Evolutionary conservation across 2,329 filamentous ascomycete species (phyloP).

Genomic region (Verticillium zaregamsianum): DNA sequence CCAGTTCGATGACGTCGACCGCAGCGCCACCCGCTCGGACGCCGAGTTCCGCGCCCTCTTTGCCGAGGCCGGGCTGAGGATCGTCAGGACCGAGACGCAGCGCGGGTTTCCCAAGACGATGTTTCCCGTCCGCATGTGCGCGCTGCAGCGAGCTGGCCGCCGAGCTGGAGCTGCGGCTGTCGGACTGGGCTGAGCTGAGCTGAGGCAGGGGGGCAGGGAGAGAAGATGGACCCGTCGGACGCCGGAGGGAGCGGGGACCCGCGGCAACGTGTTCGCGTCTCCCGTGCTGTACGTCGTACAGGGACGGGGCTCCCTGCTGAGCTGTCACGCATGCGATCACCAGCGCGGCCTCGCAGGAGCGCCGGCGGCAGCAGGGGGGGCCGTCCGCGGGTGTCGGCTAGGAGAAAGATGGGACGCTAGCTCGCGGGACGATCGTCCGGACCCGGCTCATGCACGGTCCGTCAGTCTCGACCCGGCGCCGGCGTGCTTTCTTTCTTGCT

Average conservation of each 20-base stretch:
- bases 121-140: slow-evolving; percentile 75
- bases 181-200: background rate
- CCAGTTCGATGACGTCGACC: slow-evolving; percentile 37
- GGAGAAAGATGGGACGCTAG: background rate
- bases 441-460: background rate
- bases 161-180: background rate
- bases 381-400: background rate
- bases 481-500: background rate
- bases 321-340: background rate
- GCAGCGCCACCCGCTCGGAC: slow-evolving; percentile 37
- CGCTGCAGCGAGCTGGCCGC: slow-evolving; percentile 37
- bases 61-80: slow-evolving; percentile 58
- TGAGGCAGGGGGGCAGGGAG: background rate
- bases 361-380: background rate
- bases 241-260: too few species aligned
- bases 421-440: background rate
- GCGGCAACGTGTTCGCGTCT: too few species aligned
- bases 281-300: background rate
- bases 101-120: slow-evolving; percentile 59
- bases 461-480: background rate
- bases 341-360: background rate
- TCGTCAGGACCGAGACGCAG: slow-evolving; percentile 71
- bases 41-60: slow-evolving; percentile 69
- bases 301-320: background rate
- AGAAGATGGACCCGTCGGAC: too few species aligned